Percentiles rank a stretch among this genome's conserved stretches.
phyloP scores from a whole-genome alignment of 768 basidiomycete species.

The Boletellus sp. region DNA sequence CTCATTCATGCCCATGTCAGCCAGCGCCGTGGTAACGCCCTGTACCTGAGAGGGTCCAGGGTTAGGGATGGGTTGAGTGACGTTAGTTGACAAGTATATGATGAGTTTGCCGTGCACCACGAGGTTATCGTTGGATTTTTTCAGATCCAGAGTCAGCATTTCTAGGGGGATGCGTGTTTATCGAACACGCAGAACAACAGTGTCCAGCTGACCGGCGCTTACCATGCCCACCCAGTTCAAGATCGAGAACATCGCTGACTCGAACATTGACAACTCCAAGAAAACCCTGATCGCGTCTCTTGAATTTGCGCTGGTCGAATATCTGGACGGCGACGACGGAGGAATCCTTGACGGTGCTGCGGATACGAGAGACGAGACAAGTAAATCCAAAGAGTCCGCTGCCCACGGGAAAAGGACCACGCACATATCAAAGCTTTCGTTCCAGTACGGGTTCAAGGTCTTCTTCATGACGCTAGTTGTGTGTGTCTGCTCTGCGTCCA shows the following conservation, averaged over 20 bases:
- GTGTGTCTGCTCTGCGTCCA: conserved; percentile 95
- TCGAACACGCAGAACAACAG: not conserved
- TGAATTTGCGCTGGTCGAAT: conserved; percentile 99
- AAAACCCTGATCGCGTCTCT: conserved; percentile 96
- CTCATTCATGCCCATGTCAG: conserved; percentile 56
- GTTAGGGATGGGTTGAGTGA: conserved; percentile 78
- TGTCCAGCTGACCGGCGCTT: conserved; percentile 31
- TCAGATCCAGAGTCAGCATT: conserved; percentile 94
- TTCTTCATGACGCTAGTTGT: conserved; percentile 97
- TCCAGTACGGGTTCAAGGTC: conserved; percentile 94
- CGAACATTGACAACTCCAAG: conserved; percentile 95
- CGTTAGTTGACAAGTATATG: conserved; percentile 92
- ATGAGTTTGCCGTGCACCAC: conserved; percentile 98
- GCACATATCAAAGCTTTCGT: conserved; percentile 96
- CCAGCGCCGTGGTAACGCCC: conserved; percentile 54
- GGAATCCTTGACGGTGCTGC: conserved; percentile 92
- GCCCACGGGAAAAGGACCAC: conserved; percentile 20
- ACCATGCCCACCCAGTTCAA: conserved; percentile 94
- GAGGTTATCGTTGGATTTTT: conserved; percentile 98
- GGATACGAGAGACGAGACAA: conserved; percentile 8
- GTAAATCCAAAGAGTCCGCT: not conserved
- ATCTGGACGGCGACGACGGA: conserved; percentile 97
- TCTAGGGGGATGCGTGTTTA: conserved; percentile 44
- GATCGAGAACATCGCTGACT: conserved; percentile 85
- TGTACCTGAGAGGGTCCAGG: conserved; percentile 73